phyloP scores from a whole-genome alignment of 768 basidiomycete genomes.

The Myochromella boudieri region DNA sequence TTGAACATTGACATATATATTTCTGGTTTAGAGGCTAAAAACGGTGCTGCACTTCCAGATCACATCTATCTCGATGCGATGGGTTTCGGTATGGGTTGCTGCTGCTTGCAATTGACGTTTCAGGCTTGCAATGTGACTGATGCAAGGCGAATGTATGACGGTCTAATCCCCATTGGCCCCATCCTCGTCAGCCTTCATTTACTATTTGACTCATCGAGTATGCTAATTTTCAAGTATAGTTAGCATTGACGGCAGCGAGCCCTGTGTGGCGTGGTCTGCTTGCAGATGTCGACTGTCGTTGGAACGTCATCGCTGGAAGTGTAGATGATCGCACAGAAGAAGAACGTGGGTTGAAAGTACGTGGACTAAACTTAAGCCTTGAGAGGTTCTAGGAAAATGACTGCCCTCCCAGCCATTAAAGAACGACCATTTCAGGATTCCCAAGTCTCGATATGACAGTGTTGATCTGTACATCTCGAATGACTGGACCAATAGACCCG shows the following conservation, averaged over 20 bases:
- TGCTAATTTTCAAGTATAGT: constrained; percentile 40
- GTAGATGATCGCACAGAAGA: constrained; percentile 97
- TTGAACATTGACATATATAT: constrained; percentile 12
- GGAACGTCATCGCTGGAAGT: constrained; percentile 98
- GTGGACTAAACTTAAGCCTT: not conserved
- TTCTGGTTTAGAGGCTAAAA: constrained; percentile 68
- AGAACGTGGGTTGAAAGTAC: constrained; percentile 85
- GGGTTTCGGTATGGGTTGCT: constrained; percentile 99
- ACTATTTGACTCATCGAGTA: constrained; percentile 2
- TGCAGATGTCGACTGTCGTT: constrained; percentile 95
- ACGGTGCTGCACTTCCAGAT: constrained; percentile 83
- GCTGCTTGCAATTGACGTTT: constrained; percentile 96
- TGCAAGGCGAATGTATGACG: constrained; percentile 92
- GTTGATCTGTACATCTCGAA: constrained; percentile 93
- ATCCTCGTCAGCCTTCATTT: constrained; percentile 69
- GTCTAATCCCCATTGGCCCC: constrained; percentile 92
- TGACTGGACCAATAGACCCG: constrained; percentile 83
- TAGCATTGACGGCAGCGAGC: constrained; percentile 92
- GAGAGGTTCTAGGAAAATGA: constrained; percentile 1
- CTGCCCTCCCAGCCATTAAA: constrained; percentile 62
- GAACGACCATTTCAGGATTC: constrained; percentile 74
- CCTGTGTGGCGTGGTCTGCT: constrained; percentile 94
- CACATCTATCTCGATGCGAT: constrained; percentile 99
- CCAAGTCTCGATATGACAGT: constrained; percentile 97
- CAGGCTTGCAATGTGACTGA: constrained; percentile 94